These are phyloP conservation scores for Phialocephala sp. DNA, from an alignment of 2,329 filamentous ascomycete genomes.

Conservation along the genomic window DNA sequence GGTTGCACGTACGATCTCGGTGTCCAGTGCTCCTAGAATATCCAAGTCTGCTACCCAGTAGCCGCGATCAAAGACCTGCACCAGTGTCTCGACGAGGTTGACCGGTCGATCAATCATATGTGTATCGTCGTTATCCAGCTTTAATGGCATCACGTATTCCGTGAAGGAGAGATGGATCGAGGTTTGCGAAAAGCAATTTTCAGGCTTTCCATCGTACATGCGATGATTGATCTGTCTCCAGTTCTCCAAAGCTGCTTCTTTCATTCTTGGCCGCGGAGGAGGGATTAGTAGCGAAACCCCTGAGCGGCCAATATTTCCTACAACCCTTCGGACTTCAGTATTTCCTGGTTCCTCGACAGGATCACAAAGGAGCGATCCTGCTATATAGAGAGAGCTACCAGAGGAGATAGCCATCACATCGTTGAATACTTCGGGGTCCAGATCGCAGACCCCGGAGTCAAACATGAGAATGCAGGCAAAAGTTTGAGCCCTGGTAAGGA, in stretches of 20 bases:
- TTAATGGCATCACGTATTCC: slow-evolving; percentile 21
- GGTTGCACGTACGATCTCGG: neutral
- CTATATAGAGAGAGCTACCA: slow-evolving; percentile 38
- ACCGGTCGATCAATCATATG: slow-evolving; percentile 29
- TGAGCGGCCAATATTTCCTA: slow-evolving; percentile 32
- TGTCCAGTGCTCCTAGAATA: slow-evolving; percentile 24
- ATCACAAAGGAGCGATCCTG: slow-evolving; percentile 33
- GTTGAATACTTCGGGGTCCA: slow-evolving; percentile 3
- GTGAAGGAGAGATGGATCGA: slow-evolving; percentile 36
- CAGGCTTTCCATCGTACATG: slow-evolving; percentile 20
- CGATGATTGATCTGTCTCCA: slow-evolving; percentile 24
- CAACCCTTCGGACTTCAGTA: slow-evolving; percentile 30
- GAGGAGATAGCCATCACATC: slow-evolving; percentile 36
- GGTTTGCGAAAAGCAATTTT: slow-evolving; percentile 21
- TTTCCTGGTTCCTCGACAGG: slow-evolving; percentile 19
- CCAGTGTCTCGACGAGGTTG: slow-evolving; percentile 31
- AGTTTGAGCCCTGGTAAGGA: neutral
- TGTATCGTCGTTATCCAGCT: slow-evolving; percentile 20
- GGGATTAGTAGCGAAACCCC: slow-evolving; percentile 26
- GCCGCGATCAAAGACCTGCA: slow-evolving; percentile 35
- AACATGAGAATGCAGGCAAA: slow-evolving; percentile 25
- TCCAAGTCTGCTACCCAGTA: slow-evolving; percentile 37
- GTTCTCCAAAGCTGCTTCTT: slow-evolving; percentile 15
- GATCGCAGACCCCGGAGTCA: slow-evolving; percentile 22
- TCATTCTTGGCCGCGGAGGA: slow-evolving; percentile 19